Percentiles rank a stretch among this genome's conserved stretches.
phyloP scores from a whole-genome alignment of 352 stramenopile genomes.

The Phytophthora citricola region DNA sequence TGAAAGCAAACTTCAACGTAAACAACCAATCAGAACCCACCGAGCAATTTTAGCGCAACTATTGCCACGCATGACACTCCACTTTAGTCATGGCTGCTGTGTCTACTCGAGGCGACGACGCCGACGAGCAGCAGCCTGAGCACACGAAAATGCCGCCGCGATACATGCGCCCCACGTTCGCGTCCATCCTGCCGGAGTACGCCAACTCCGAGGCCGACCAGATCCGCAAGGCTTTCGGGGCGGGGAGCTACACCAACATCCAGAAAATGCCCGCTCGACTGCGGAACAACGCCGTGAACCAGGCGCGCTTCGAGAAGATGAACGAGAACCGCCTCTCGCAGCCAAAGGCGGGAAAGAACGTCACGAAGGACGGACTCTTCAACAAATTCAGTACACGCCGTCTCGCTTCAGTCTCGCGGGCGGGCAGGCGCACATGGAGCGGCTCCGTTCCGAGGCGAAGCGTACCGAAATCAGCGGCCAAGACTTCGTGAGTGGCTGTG shows the following conservation, averaged over 20 bases:
- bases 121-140: conserved; percentile 1
- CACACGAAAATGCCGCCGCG: conserved; percentile 47
- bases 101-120: conserved; percentile 9
- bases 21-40: conserved; percentile 10
- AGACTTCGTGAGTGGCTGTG: conserved; percentile 67
- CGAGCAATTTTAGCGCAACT: conserved; percentile 21
- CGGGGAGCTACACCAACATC: conserved; percentile 72
- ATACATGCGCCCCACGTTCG: conserved; percentile 88
- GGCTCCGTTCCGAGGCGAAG: conserved; percentile 71
- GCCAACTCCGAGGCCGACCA: conserved; percentile 78
- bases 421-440: conserved; percentile 71
- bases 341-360: conserved; percentile 47
- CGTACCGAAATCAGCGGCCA: conserved; percentile 71
- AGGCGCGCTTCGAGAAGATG: conserved; percentile 77
- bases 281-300: conserved; percentile 64
- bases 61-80: not conserved
- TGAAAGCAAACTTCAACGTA: conserved; percentile 32
- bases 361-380: conserved; percentile 77
- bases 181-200: conserved; percentile 82
- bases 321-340: conserved; percentile 72
- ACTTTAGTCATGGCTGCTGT: conserved; percentile 12
- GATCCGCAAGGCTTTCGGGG: conserved; percentile 77
- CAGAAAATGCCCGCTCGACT: conserved; percentile 68
- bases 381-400: conserved; percentile 79
- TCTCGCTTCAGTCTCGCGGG: conserved; percentile 72